A percentile compares a stretch with the other conserved stretches of the same genome.
Evolutionary conservation across 1,139 yeast species (phyloP).

Genomic region (Saccharomyces hybrid): DNA sequence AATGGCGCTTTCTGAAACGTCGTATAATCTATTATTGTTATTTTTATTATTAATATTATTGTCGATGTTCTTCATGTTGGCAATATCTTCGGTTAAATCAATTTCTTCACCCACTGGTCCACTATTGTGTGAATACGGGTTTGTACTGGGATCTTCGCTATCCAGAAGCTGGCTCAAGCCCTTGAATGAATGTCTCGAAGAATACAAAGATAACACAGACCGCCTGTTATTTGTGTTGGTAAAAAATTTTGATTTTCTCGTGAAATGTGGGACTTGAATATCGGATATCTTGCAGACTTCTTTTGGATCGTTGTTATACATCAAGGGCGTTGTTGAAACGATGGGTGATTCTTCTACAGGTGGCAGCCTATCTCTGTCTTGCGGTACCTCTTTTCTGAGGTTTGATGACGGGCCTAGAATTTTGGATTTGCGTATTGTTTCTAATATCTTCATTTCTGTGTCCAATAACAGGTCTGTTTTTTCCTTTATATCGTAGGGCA

Average conservation of each 20-base stretch:
- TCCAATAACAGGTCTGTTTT: conserved; percentile 5
- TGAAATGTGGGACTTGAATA: conserved; percentile 59
- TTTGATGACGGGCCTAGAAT: conserved; percentile 37
- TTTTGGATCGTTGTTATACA: conserved; percentile 5
- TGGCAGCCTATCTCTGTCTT: conserved; percentile 13
- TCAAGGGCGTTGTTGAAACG: conserved; percentile 1
- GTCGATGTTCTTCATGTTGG: neutral
- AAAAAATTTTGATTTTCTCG: conserved; percentile 57
- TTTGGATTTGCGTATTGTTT: conserved; percentile 36
- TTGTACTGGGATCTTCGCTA: conserved; percentile 20
- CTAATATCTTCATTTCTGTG: conserved; percentile 27
- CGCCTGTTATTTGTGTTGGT: conserved; percentile 57
- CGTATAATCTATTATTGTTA: neutral
- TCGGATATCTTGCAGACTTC: conserved; percentile 41
- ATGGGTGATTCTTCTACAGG: neutral
- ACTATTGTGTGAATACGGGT: neutral
- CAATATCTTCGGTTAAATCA: neutral
- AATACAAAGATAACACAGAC: conserved; percentile 60
- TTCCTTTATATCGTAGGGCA: conserved; percentile 3
- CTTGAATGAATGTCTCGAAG: conserved; percentile 56
- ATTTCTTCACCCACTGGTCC: conserved; percentile 6
- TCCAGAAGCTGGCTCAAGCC: conserved; percentile 51
- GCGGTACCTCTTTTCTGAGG: conserved; percentile 37
- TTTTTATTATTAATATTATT: neutral
- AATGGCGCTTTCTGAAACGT: neutral